Base-by-base conservation (phyloP, 345 rosid species). In the Pseudoturritis turrita region DNA sequence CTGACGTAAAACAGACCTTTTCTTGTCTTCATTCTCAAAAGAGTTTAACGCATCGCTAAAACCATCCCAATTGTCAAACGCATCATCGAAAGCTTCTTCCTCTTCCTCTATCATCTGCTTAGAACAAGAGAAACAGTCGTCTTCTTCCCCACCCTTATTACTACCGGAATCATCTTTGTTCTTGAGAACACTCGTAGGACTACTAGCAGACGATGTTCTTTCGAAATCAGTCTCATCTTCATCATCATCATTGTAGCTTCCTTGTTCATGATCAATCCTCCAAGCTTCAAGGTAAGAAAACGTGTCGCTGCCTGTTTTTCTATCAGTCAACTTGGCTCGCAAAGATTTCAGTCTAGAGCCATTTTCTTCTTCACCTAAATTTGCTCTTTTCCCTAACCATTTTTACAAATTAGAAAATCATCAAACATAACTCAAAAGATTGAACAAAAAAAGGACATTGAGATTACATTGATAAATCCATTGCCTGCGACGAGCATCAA, bases 401-500 rank as follows among this genome's bases (percentile, higher is more conserved):
- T n/a, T n/a, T n/a, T n/a, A n/a, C n/a, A n/a, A n/a, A n/a, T n/a
- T n/a, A n/a, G n/a, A n/a, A n/a, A n/a, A n/a, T n/a, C 53, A 74
- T 12, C 15, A 46, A 67, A 62, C 29, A 62, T 11, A n/a, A n/a
- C n/a, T 41, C 19, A 39, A 44, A 77, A 45, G 12, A 47, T 55
- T 12, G 5, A 63, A 10, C 10, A 19, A 36, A 35, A 17, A 22
- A 25, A 11, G 6, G 26, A 36, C 5, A 15, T 1, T 18, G 26
- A 61, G 35, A 28, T 71, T 62, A 80, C 81, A 62, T 47, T 73
- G 83, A 43, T 53, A 79, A 18, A 79, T 75, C 80, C 84, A 83
- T 74, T 81, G 78, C 43, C 55, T 81, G 56, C 81, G 83, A 46
- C 78, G 72, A 71, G 59, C 72, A 63, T 81, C 78, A 66, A 74